phyloP scores from a whole-genome alignment of 345 rosid genomes.

The Camelina laxa region DNA sequence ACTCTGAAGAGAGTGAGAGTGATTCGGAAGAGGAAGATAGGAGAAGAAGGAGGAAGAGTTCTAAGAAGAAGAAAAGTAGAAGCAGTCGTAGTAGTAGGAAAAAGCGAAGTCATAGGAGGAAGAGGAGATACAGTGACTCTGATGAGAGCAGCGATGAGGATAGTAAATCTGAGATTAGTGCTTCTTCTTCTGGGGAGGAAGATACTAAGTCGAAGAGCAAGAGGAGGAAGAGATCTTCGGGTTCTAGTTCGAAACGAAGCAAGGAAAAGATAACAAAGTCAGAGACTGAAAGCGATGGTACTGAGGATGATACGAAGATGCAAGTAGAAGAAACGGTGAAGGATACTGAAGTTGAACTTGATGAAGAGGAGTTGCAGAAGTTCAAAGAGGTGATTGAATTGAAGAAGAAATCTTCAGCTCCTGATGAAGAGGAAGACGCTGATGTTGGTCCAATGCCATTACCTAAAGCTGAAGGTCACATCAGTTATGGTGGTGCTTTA shows the following conservation, averaged over 20 bases:
- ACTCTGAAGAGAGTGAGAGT: constrained; percentile 55
- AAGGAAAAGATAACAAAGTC: constrained; percentile 55
- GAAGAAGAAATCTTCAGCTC: constrained; percentile 74
- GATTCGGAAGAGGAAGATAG: constrained; percentile 51
- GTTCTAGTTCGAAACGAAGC: constrained; percentile 45
- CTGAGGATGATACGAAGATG: constrained; percentile 51
- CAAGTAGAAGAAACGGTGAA: constrained; percentile 53
- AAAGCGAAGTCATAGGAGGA: constrained; percentile 39
- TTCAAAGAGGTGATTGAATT: constrained; percentile 80
- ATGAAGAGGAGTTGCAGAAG: constrained; percentile 66
- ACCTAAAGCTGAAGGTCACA: constrained; percentile 94
- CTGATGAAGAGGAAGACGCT: constrained; percentile 70
- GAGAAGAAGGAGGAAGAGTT: constrained; percentile 50
- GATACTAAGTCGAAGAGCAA: constrained; percentile 54
- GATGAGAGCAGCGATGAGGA: constrained; percentile 52
- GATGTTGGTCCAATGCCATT: constrained; percentile 90
- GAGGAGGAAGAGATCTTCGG: constrained; percentile 35
- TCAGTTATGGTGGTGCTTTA: constrained; percentile 96
- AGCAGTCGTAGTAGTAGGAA: constrained; percentile 46
- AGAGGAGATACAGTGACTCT: constrained; percentile 50
- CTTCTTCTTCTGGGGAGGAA: constrained; percentile 50
- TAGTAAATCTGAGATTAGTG: constrained; percentile 46
- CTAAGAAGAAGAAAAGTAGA: constrained; percentile 43
- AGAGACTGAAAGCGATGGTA: constrained; percentile 50
- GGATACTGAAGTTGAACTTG: constrained; percentile 49